These are phyloP conservation scores for Colletotrichum lupini DNA, from an alignment of 2,329 filamentous ascomycete species.

Conservation along the genomic window DNA sequence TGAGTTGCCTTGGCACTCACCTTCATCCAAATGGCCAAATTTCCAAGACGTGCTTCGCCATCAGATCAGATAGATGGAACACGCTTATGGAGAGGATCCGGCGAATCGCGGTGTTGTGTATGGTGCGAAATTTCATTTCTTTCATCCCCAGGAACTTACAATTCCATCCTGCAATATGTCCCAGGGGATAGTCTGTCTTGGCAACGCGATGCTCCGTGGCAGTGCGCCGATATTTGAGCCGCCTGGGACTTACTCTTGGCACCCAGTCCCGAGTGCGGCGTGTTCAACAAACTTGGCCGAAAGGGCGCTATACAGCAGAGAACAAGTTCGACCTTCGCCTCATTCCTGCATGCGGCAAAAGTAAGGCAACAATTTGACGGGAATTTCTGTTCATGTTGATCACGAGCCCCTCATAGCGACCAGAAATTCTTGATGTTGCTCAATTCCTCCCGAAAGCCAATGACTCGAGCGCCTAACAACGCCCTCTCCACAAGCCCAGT, in stretches of 20 bases:
- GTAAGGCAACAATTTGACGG: not conserved
- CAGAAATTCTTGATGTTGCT: not conserved
- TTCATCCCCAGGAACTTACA: not conserved
- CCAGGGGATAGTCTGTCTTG: slow-evolving; percentile 14
- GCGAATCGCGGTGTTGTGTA: not conserved
- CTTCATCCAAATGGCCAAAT: not conserved
- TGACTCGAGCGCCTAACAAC: slow-evolving; percentile 3
- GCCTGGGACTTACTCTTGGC: too few relatives aligned
- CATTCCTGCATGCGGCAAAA: not conserved
- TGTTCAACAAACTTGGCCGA: too few relatives aligned
- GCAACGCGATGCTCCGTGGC: slow-evolving; percentile 9
- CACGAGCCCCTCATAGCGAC: not conserved
- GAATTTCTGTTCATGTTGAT: too few relatives aligned
- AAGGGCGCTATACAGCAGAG: too few relatives aligned
- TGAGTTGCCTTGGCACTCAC: not conserved
- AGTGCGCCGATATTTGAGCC: slow-evolving; percentile 1
- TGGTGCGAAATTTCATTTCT: slow-evolving; percentile 11
- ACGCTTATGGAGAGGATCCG: not conserved
- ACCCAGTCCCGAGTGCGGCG: too few relatives aligned
- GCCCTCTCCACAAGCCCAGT: not conserved
- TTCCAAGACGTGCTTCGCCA: not conserved
- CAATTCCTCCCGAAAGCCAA: not conserved
- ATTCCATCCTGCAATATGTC: slow-evolving; percentile 17
- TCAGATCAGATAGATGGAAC: not conserved
- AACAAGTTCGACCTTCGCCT: too few relatives aligned